phyloP scores from a whole-genome alignment of 345 rosid species.

The Moricandia moricandioides region DNA sequence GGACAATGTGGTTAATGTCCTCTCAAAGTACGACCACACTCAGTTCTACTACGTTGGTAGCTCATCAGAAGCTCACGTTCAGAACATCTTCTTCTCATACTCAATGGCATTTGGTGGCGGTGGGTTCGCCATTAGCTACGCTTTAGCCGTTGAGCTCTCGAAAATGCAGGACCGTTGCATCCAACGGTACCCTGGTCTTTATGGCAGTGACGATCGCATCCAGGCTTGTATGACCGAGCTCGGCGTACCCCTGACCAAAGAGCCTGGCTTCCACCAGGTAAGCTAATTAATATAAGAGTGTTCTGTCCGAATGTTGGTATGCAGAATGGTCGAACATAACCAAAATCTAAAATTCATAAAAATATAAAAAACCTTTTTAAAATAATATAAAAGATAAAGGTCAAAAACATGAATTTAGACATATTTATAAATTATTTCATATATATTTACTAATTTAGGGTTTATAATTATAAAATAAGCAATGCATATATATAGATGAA shows the following conservation, averaged over 20 bases:
- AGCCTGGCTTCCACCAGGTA: conserved; percentile 87
- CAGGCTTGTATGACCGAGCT: conserved; percentile 90
- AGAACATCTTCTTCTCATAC: conserved; percentile 73
- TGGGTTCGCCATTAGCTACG: conserved; percentile 79
- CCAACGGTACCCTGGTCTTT: conserved; percentile 68
- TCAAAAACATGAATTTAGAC: background rate
- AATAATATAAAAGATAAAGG: background rate
- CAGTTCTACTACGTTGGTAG: conserved; percentile 74
- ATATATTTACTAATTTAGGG: background rate
- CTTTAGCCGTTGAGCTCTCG: conserved; percentile 60
- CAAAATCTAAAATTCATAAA: no score
- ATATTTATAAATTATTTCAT: no score
- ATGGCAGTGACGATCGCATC: conserved; percentile 80
- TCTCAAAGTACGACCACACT: conserved; percentile 59
- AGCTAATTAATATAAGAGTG: no score
- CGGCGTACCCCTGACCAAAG: conserved; percentile 73
- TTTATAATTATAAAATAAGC: background rate
- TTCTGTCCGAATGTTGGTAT: no score
- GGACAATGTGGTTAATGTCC: conserved; percentile 62
- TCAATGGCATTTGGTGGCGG: conserved; percentile 87
- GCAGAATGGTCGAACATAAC: background rate
- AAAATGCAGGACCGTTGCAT: conserved; percentile 79
- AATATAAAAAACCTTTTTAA: background rate
- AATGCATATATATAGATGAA: background rate
- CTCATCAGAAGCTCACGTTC: conserved; percentile 76